Evolutionary conservation across 2,329 filamentous ascomycete genomes (phyloP), one percentile per base, ranked within the genome.

Genomic region (Fusarium xyrophilum): DNA sequence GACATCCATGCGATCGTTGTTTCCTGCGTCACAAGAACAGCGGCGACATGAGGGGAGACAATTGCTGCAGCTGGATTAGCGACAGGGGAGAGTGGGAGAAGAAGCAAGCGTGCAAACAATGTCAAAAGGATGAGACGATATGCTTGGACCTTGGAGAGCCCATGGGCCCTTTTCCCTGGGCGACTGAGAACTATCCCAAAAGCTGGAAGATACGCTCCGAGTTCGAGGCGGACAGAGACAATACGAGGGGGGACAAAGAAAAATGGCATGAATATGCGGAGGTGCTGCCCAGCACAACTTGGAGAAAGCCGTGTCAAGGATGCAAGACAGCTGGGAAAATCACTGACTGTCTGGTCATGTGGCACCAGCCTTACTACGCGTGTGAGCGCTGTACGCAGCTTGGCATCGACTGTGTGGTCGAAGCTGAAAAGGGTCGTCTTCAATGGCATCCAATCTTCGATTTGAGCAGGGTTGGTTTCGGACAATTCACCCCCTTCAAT

Each of bases 391-490:
- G 77, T 58, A 69, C 72, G 13, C 70, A 76, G 54, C 57, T 75
- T 32, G 77, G 77, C 15, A 68, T 79, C 43, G 72, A 75, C 52
- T 79, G 78, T 38, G 8, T 70, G 6, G 42, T 35, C 14, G 32
- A 33, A 17, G 8, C 9, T 15, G 14, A 33, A 33, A 33, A 33
- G 1, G 32, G 32, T 33, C 14, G 32, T 17, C 1, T 33, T 30
- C 23, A 1, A 23, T 35, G 9, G 17, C 46, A 46, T 40, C 62
- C 74, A n/a, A 57, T 78, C 21, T 72, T 72, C 33, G 70, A 76
- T 57, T 54, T 79, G 50, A 73, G 74, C 60, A 65, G 68, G 7
- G 75, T 79, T 13, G 78, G 78, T 44, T 75, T 78, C 46, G 77
- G 78, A 8, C 60, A 64, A 14, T 79, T 74, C 58, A 39, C 61